phyloP scores from a whole-genome alignment of 805 yeast genomes.

The Saccharomycopsis babjevae region DNA sequence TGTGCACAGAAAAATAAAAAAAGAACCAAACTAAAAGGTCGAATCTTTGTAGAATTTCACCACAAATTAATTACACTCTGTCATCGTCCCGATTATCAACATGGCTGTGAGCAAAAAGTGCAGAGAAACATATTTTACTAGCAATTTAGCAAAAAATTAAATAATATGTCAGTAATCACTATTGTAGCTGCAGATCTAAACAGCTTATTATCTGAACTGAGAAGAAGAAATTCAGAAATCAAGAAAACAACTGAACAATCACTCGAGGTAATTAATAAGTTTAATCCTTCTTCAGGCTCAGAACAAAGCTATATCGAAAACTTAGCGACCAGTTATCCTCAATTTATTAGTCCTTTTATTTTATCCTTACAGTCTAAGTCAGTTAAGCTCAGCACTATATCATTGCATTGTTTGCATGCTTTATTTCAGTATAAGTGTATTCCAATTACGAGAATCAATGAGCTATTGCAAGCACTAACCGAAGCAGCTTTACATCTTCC shows the following conservation, averaged over 20 bases:
- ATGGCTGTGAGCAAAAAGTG: too few species aligned
- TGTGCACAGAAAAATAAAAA: not conserved
- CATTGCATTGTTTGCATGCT: constrained; percentile 61
- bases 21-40: not conserved
- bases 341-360: constrained; percentile 58
- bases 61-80: too few species aligned
- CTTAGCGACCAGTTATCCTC: constrained; percentile 34
- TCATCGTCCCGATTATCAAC: too few species aligned
- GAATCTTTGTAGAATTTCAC: too few species aligned
- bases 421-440: constrained; percentile 47
- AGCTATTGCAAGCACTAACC: constrained; percentile 53
- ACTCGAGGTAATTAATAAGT: constrained; percentile 33
- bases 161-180: constrained; percentile 34
- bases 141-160: not conserved
- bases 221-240: constrained; percentile 61
- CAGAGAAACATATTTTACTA: too few species aligned
- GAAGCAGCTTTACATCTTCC: constrained; percentile 64
- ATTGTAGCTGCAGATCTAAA: constrained; percentile 50
- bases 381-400: constrained; percentile 59
- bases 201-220: constrained; percentile 55
- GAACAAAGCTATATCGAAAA: constrained; percentile 25
- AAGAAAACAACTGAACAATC: constrained; percentile 46
- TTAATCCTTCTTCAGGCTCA: constrained; percentile 22
- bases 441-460: constrained; percentile 40
- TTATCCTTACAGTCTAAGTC: constrained; percentile 66